A percentile compares a stretch with the other conserved stretches of the same genome.
These are phyloP conservation scores for Podospora bellae-mahoneyi DNA, from an alignment of 495 filamentous ascomycete species.

Conservation along the genomic window DNA sequence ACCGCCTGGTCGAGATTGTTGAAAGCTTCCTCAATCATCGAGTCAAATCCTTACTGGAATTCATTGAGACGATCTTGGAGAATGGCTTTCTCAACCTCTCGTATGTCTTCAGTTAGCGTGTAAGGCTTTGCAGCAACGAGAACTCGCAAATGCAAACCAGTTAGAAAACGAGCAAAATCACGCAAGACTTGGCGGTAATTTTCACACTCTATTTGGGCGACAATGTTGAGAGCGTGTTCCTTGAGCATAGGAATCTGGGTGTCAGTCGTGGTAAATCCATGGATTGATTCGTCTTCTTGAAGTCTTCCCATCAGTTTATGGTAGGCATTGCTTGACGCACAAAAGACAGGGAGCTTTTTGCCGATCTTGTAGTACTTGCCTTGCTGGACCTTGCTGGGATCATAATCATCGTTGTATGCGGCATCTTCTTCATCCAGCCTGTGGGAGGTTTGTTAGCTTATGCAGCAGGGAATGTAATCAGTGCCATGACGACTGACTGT, in stretches of 20 bases:
- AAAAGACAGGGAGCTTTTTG: slow-evolving; percentile 55
- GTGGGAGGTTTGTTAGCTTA: slow-evolving; percentile 17
- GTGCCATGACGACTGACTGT: slow-evolving; percentile 31
- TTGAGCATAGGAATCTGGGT: slow-evolving; percentile 56
- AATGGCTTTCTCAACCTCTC: slow-evolving; percentile 31
- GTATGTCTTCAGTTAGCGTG: slow-evolving; percentile 43
- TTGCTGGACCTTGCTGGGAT: slow-evolving; percentile 40
- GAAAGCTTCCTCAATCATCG: too few species aligned
- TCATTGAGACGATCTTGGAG: slow-evolving; percentile 4
- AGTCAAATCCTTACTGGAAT: too few species aligned
- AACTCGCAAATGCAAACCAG: slow-evolving; percentile 53
- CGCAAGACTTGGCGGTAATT: slow-evolving; percentile 36
- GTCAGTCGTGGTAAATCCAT: slow-evolving; percentile 20
- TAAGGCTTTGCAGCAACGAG: slow-evolving; percentile 42
- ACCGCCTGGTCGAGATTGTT: too few species aligned
- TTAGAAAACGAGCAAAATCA: slow-evolving; percentile 47
- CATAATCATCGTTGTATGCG: slow-evolving; percentile 15
- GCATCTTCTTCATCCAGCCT: slow-evolving; percentile 25
- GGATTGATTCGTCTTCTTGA: slow-evolving; percentile 31
- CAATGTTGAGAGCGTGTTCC: slow-evolving; percentile 53
- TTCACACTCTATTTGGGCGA: slow-evolving; percentile 28
- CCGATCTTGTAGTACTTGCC: slow-evolving; percentile 55
- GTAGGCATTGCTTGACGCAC: slow-evolving; percentile 56
- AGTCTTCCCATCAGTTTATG: slow-evolving; percentile 56
- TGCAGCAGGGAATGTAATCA: background rate